These are phyloP conservation scores for Coemansia sp. DNA, from an alignment of 192 early-diverging fungal species.

Conservation along the genomic window DNA sequence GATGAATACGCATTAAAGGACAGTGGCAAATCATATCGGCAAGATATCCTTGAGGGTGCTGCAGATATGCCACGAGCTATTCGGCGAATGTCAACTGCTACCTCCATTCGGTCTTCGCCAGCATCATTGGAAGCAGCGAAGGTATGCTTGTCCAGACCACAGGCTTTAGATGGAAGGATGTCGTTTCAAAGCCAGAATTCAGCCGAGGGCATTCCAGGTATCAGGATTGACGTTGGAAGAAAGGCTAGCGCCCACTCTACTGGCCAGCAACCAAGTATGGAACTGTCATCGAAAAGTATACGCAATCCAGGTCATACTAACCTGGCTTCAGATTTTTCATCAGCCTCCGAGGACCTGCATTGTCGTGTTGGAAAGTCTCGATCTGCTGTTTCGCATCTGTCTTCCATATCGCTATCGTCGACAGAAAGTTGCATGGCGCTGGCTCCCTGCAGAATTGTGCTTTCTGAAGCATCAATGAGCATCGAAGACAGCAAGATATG, in stretches of 20 bases:
- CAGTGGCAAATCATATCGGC: neutral
- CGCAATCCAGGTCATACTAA: neutral
- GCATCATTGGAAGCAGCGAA: neutral
- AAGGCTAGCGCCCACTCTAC: neutral
- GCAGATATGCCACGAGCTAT: neutral
- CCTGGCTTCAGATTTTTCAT: neutral
- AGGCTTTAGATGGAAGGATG: neutral
- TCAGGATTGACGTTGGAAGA: neutral
- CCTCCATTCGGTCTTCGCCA: neutral
- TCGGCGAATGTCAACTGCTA: neutral
- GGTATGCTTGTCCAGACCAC: neutral
- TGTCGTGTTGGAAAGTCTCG: neutral
- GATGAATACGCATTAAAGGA: constrained; percentile 5
- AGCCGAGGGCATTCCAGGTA: neutral
- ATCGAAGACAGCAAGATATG: constrained; percentile 14
- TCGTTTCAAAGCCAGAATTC: neutral
- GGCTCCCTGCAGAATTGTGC: constrained; percentile 25
- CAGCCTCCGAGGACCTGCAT: neutral
- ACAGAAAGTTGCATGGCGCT: constrained; percentile 3
- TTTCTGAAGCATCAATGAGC: constrained; percentile 24
- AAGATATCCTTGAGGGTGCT: neutral
- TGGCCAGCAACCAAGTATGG: neutral
- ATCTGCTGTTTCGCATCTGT: neutral
- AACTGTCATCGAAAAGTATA: neutral
- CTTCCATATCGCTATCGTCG: constrained; percentile 2